Conservation (phyloP, 805 yeast species). For the Teunomyces stri region DNA sequence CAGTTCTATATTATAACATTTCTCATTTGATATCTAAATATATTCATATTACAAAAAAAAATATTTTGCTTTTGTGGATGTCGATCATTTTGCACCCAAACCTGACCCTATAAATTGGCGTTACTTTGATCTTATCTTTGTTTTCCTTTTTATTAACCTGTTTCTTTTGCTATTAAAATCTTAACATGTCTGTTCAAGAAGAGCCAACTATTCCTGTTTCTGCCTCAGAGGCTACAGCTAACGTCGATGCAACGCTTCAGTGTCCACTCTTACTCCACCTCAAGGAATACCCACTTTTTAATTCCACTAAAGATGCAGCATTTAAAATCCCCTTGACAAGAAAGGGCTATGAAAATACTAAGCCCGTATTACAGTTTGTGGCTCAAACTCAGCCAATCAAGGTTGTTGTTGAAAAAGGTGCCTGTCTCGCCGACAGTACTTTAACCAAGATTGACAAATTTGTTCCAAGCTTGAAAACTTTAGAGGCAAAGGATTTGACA, state of each 20-base stretch:
- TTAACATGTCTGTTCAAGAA: conserved; percentile 1
- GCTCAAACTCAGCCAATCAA: conserved; percentile 30
- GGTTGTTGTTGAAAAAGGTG: conserved; percentile 52
- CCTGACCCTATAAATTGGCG: conserved; percentile 1
- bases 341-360: background rate
- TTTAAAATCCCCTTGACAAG: conserved; percentile 3
- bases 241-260: background rate
- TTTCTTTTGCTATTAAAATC: background rate
- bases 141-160: background rate
- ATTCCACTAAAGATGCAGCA: conserved; percentile 1
- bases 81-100: background rate
- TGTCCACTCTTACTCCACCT: background rate
- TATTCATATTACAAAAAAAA: background rate
- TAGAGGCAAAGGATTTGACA: conserved; percentile 48
- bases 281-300: conserved; percentile 7
- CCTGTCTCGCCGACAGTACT: conserved; percentile 49
- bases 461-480: conserved; percentile 59
- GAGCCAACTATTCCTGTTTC: background rate
- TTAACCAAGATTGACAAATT: conserved; percentile 55
- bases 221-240: background rate
- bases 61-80: conserved; percentile 1
- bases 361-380: background rate
- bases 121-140: background rate
- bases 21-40: background rate
- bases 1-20: background rate